These are phyloP conservation scores for Tinospora cordifolia DNA, from an alignment of 164 flowering plant genomes.

Conservation along the genomic window DNA sequence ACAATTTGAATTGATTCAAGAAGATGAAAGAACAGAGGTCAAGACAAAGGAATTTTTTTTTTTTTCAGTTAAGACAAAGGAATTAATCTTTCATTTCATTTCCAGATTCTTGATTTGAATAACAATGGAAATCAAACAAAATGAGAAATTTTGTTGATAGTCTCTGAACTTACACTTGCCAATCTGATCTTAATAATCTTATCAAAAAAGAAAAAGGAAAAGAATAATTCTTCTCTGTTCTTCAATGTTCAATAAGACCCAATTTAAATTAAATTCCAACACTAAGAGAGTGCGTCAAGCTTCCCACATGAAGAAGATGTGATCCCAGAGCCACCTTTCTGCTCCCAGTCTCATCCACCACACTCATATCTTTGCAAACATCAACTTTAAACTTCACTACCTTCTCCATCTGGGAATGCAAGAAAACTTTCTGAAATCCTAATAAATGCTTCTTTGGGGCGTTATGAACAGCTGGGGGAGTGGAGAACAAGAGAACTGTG, in stretches of 20 bases:
- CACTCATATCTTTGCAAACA: constrained; percentile 82
- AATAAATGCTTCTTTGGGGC: constrained; percentile 77
- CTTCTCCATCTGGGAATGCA: constrained; percentile 32
- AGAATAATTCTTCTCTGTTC: neutral
- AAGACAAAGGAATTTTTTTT: neutral
- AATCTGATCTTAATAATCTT: neutral
- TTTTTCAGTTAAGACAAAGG: neutral
- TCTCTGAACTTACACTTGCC: constrained; percentile 1
- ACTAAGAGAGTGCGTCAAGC: constrained; percentile 54
- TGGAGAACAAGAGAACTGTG: constrained; percentile 61
- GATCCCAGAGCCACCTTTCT: constrained; percentile 65
- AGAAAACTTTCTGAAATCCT: constrained; percentile 66
- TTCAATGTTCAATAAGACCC: neutral
- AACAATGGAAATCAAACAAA: neutral
- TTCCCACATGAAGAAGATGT: constrained; percentile 75
- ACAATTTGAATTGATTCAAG: no score
- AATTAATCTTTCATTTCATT: neutral
- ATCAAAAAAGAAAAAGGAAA: no score
- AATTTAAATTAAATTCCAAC: constrained; percentile 42
- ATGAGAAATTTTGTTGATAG: neutral
- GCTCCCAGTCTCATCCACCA: constrained; percentile 73
- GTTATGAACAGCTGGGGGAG: constrained; percentile 64
- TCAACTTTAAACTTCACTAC: constrained; percentile 62
- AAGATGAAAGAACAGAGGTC: no score
- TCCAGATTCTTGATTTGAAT: neutral